Percentiles rank a stretch among this genome's conserved stretches.
Evolutionary conservation across 495 filamentous ascomycete species (phyloP).

Genomic region (Bathelium albidoporum): DNA sequence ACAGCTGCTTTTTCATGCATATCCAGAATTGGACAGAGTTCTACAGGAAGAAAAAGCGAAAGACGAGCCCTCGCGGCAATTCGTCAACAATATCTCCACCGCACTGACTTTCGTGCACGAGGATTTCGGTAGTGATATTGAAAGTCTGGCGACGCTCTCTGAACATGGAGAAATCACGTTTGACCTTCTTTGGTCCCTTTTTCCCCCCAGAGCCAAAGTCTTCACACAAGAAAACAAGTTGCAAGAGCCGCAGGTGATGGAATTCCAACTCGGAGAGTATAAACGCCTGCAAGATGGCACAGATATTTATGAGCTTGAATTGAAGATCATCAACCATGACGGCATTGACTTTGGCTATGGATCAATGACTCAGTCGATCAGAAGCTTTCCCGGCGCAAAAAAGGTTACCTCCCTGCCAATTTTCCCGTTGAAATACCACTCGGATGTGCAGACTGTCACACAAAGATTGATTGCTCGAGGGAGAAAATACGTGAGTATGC

Average conservation of each 20-base stretch:
- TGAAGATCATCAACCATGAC: conserved; percentile 8
- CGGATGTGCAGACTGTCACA: neutral
- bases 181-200: conserved; percentile 18
- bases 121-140: conserved; percentile 15
- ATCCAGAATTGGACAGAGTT: conserved; percentile 9
- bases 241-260: conserved; percentile 3
- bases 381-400: conserved; percentile 7
- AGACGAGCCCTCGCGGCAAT: conserved; percentile 1
- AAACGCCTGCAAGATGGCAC: neutral
- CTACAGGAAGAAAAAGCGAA: conserved; percentile 13
- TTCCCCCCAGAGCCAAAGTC: conserved; percentile 13
- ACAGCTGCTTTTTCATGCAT: conserved; percentile 18
- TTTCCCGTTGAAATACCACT: conserved; percentile 5
- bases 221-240: conserved; percentile 8
- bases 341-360: conserved; percentile 7
- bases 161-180: conserved; percentile 12
- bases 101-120: conserved; percentile 16
- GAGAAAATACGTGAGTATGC: conserved; percentile 7
- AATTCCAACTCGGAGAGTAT: neutral
- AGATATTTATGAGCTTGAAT: neutral
- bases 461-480: conserved; percentile 7
- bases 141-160: conserved; percentile 15
- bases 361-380: neutral
- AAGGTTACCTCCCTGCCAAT: conserved; percentile 1
- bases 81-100: conserved; percentile 13